Evolutionary conservation across 2,329 filamentous ascomycete genomes (phyloP), one percentile per base, ranked within the genome.

Genomic region (Neocatenulostroma microsporum): DNA sequence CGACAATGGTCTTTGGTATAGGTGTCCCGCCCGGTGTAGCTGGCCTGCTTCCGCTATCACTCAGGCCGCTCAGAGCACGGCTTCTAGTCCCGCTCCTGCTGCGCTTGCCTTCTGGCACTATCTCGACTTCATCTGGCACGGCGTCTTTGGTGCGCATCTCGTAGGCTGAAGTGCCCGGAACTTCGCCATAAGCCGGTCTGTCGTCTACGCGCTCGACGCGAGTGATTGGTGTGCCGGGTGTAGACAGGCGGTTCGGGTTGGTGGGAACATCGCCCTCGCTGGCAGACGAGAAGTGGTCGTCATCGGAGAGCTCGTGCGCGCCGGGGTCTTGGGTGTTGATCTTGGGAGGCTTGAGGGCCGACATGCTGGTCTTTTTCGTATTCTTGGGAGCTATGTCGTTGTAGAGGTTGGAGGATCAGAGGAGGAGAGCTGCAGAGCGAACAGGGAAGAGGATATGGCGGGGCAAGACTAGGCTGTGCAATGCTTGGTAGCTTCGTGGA

Each of bases 261-360:
- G 51, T 52, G 46, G 51, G 50, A 56, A 55, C 43, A n/a, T n/a
- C n/a, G 48, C 74, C 76, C 63, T 80, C 77, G 28, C 69, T 74
- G 39, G 77, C 77, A 53, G 80, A 77, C 30, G 76, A 78, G 57
- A 80, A 81, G 59, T 80, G 73, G 44, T 80, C 77, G 40, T 70
- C 70, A 26, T 69, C 72, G 9, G 39, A 40, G 28, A 52, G 41
- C 32, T 56, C 48, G 24, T 55, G 51, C 9, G 49, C 47, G 39
- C 44, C 48, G 26, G 46, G 45, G 34, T 60, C 56, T 26, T 51
- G 34, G 25, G 52, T 52, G 37, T 49, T 45, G 45, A 54, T 52
- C 13, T 45, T 46, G 28, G 55, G 56, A 11, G 55, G 49, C 36
- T 48, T 41, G 28, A 50, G 47, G 28, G 37, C 51, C 26, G 54